Evolutionary conservation across 1,139 yeast genomes (phyloP), one percentile per base, ranked within the genome.

Genomic region (Schwanniomyces etchellsii): DNA sequence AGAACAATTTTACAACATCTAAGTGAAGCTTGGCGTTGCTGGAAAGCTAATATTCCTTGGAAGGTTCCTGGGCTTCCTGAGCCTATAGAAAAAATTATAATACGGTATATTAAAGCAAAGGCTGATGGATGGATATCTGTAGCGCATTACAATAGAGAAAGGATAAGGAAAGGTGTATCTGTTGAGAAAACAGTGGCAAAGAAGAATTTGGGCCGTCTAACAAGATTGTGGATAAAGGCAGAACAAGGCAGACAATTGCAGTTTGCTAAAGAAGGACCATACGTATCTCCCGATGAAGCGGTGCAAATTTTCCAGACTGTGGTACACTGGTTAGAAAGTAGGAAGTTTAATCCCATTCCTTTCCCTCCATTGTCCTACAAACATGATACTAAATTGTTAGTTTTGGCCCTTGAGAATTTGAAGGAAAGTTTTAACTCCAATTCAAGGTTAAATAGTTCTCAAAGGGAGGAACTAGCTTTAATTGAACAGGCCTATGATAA

Each of bases 11-110:
- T 93, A 30, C 97, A 91, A 47, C 99, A 93, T 56, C 64, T 93
- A 33, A 83, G 95, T 50, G 98, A 93, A 53, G 98, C 98, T 1
- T 93, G 99, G 99, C 68, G 98, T 52, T 91, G 98, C 52, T 93
- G 98, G 98, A 93, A 93, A 54, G 98, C 98, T 2, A 89, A 91
- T 48, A 82, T 91, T 37, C 95, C 96, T 1, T 93, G 98, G 98
- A 81, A 86, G 46, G 98, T 91, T 7, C 95, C 96, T 1, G 98
- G 98, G 0, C 65, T 93, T 54, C 98, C 99, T 3, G 81, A 75
- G 32, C 96, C 97, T 0, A 77, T 91, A 22, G 93, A 81, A 44
- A 75, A 77, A 31, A 84, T 93, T 29, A 89, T 93, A 36, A 80
- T 84, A 45, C 72, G 96, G 29, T 93, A 91, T 44, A 81, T 91